A percentile compares a stretch with the other conserved stretches of the same genome.
Conservation (phyloP, 768 basidiomycete species). For the Boletellus sp. region DNA sequence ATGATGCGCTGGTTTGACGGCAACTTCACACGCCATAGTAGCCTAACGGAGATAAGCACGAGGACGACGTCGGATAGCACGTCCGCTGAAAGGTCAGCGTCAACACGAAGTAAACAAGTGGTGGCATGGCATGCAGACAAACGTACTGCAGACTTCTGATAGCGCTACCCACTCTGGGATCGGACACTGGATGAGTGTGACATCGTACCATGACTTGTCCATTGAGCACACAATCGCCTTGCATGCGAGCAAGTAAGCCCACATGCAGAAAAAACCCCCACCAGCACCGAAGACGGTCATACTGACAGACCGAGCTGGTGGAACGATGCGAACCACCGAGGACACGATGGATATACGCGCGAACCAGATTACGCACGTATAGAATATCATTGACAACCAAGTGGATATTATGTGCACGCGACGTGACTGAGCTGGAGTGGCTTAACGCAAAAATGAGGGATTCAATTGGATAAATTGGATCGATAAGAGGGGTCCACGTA, state of each 20-base stretch:
- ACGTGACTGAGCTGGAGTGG: slow-evolving; percentile 10
- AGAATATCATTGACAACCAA: slow-evolving; percentile 21
- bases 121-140: not conserved
- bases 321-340: slow-evolving; percentile 25
- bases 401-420: slow-evolving; percentile 14
- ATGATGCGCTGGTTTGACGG: slow-evolving; percentile 40
- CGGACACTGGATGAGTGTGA: slow-evolving; percentile 37
- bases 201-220: slow-evolving; percentile 36
- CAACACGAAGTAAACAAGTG: not conserved
- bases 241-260: slow-evolving; percentile 15
- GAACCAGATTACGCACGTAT: slow-evolving; percentile 27
- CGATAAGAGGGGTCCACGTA: slow-evolving; percentile 8
- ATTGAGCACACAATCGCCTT: slow-evolving; percentile 42
- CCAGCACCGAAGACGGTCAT: not conserved
- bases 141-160: slow-evolving; percentile 51
- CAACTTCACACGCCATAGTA: slow-evolving; percentile 42
- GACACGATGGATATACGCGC: slow-evolving; percentile 24
- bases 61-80: slow-evolving; percentile 44
- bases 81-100: slow-evolving; percentile 37
- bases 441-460: slow-evolving; percentile 27
- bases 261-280: slow-evolving; percentile 14
- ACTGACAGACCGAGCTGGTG: slow-evolving; percentile 9
- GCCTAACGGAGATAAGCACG: slow-evolving; percentile 41
- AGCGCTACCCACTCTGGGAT: slow-evolving; percentile 47
- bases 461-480: not conserved